Conservation (phyloP, 192 early-diverging fungal genomes). For the Kappamyces sp. region DNA sequence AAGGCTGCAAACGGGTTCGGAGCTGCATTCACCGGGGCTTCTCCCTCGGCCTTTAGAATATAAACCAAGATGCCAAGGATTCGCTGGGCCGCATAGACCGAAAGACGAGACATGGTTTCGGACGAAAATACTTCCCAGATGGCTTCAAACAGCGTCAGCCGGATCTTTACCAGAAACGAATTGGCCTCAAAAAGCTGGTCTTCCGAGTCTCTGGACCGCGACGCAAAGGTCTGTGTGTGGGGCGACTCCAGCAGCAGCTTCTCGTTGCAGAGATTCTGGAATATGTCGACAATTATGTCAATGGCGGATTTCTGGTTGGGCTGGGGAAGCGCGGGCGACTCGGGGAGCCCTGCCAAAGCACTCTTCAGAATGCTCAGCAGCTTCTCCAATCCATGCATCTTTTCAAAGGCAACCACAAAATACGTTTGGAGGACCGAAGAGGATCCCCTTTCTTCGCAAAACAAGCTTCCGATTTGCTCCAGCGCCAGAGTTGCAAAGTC, state of each 20-base stretch:
- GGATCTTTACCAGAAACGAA: constrained; percentile 59
- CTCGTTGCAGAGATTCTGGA: constrained; percentile 63
- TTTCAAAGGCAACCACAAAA: constrained; percentile 56
- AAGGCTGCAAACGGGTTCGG: neutral
- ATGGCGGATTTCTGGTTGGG: constrained; percentile 40
- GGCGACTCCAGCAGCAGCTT: constrained; percentile 72
- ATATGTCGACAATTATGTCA: constrained; percentile 52
- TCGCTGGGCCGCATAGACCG: constrained; percentile 30
- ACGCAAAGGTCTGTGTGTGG: constrained; percentile 45
- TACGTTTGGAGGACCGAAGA: constrained; percentile 48
- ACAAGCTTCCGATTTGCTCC: neutral
- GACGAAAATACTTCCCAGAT: constrained; percentile 61
- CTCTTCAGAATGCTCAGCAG: constrained; percentile 40
- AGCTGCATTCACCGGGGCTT: constrained; percentile 33
- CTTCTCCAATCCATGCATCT: constrained; percentile 42
- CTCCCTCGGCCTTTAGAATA: constrained; percentile 69
- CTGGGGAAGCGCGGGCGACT: constrained; percentile 19
- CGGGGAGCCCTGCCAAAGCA: constrained; percentile 41
- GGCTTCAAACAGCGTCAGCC: constrained; percentile 54
- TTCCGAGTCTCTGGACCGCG: constrained; percentile 50
- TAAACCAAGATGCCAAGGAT: constrained; percentile 59
- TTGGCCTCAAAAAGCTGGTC: constrained; percentile 60
- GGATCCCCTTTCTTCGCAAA: constrained; percentile 4
- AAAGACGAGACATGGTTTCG: constrained; percentile 12
- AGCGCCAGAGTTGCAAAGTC: neutral